These are phyloP conservation scores for Colletotrichum sansevieriae DNA, from an alignment of 2,329 filamentous ascomycete genomes.

Conservation along the genomic window DNA sequence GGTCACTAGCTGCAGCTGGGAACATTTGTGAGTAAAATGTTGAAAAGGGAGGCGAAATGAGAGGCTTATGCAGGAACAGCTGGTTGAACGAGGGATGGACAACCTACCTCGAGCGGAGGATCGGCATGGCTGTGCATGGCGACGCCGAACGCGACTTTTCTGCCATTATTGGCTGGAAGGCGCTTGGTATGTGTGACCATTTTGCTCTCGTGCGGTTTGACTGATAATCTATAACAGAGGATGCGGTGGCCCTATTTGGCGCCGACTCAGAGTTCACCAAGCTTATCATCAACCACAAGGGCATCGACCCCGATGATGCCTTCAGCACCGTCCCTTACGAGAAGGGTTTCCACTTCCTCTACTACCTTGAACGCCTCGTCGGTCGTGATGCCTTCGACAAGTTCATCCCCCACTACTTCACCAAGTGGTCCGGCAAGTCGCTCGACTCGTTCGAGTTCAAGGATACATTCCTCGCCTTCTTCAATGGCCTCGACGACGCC, in stretches of 20 bases:
- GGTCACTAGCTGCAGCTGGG: slow-evolving; percentile 83
- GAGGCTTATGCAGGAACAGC: slow-evolving; percentile 51
- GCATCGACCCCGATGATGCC: slow-evolving; percentile 93
- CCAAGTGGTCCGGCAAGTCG: slow-evolving; percentile 85
- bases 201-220: slow-evolving; percentile 19
- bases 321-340: slow-evolving; percentile 95
- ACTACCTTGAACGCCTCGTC: slow-evolving; percentile 87
- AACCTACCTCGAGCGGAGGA: slow-evolving; percentile 90
- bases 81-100: slow-evolving; percentile 90
- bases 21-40: slow-evolving; percentile 73
- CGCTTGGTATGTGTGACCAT: slow-evolving; percentile 65
- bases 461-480: slow-evolving; percentile 87
- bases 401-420: slow-evolving; percentile 97
- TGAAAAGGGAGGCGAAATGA: background rate
- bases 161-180: slow-evolving; percentile 95
- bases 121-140: slow-evolving; percentile 82
- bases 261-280: slow-evolving; percentile 93
- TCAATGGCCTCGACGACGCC: slow-evolving; percentile 73
- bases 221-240: slow-evolving; percentile 61
- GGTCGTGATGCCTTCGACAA: slow-evolving; percentile 90
- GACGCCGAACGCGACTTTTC: slow-evolving; percentile 92
- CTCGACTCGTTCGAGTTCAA: slow-evolving; percentile 97
- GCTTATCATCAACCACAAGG: slow-evolving; percentile 87
- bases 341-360: slow-evolving; percentile 96
- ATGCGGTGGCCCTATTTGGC: slow-evolving; percentile 83